Percentiles rank a stretch among this genome's conserved stretches.
Conservation (phyloP, 176 grass and related monocot genomes). For the Musa schizocarpa region DNA sequence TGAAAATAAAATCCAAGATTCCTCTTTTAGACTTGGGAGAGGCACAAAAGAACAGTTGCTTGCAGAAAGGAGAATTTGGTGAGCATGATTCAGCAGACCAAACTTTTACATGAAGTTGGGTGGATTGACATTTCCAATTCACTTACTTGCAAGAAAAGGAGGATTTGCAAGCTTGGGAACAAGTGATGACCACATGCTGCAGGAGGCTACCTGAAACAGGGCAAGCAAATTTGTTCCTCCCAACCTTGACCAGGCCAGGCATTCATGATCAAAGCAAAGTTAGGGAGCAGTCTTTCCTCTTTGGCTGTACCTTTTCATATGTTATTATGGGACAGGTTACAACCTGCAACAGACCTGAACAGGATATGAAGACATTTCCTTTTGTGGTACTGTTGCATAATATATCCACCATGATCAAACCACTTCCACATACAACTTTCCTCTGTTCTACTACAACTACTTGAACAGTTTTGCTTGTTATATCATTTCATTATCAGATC, state of each 20-base stretch:
- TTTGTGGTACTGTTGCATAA: not conserved
- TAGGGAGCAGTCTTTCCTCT: not conserved
- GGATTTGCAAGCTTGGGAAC: not conserved
- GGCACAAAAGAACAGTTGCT: too few species aligned
- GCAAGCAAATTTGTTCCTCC: not conserved
- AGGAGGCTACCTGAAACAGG: not conserved
- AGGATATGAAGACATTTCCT: not conserved
- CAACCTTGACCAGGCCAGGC: not conserved
- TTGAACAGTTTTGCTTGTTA: not conserved
- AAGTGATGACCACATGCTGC: not conserved
- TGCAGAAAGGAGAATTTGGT: too few species aligned
- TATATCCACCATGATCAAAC: not conserved
- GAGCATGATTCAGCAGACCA: too few species aligned
- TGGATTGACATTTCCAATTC: not conserved
- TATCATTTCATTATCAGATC: not conserved
- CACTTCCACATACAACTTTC: not conserved
- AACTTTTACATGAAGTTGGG: too few species aligned
- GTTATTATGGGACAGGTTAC: not conserved
- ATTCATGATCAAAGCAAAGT: not conserved
- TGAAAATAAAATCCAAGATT: too few species aligned
- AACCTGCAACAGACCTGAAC: not conserved
- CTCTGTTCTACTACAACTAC: not conserved
- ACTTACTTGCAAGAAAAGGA: not conserved
- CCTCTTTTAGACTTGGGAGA: too few species aligned
- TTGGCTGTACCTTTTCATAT: not conserved